Conservation (phyloP, 2,329 filamentous ascomycete species). For the Daldinia eschscholtzii region DNA sequence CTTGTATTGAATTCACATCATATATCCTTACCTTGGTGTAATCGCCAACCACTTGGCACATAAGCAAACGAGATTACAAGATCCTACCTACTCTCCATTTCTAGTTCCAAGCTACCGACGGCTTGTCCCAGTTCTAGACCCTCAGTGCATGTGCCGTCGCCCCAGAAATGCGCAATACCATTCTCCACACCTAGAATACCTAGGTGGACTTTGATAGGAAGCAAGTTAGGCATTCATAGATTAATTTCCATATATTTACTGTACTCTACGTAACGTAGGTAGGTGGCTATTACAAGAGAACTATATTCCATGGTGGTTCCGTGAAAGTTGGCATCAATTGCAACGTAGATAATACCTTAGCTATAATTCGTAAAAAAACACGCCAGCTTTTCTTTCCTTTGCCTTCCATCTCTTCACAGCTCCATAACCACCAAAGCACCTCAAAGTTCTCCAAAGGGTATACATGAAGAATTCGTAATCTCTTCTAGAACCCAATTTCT, state of each 20-base stretch:
- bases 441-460: background rate
- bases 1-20: slow-evolving; percentile 19
- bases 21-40: slow-evolving; percentile 32
- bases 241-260: background rate
- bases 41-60: slow-evolving; percentile 34
- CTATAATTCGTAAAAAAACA: background rate
- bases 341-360: background rate
- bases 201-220: background rate
- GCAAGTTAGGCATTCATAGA: background rate
- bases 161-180: slow-evolving; percentile 9
- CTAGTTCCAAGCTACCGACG: slow-evolving; percentile 9
- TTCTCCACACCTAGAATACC: background rate
- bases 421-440: background rate
- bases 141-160: slow-evolving; percentile 25
- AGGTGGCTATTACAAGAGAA: too few species aligned
- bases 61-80: slow-evolving; percentile 29
- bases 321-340: background rate
- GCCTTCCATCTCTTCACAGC: background rate
- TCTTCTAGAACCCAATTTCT: slow-evolving; percentile 20
- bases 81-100: slow-evolving; percentile 21
- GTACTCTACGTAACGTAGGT: background rate
- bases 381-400: background rate
- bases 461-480: slow-evolving; percentile 18
- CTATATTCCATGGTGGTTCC: background rate
- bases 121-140: slow-evolving; percentile 11